A percentile compares a stretch with the other conserved stretches of the same genome.
These are phyloP conservation scores for Venturia aucupariae DNA, from an alignment of 2,329 filamentous ascomycete species.

Conservation along the genomic window DNA sequence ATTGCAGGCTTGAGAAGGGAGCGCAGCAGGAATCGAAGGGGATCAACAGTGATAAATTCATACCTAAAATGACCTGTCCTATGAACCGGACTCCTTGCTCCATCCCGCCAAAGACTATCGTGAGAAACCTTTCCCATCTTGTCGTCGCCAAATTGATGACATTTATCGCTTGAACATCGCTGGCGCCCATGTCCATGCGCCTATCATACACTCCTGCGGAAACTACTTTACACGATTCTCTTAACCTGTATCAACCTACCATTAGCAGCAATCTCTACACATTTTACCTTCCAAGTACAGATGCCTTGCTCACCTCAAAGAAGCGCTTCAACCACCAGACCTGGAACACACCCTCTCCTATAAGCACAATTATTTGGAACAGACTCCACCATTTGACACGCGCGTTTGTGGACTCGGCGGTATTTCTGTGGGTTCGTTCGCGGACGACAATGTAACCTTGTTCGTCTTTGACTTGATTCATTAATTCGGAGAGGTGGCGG, in stretches of 20 bases:
- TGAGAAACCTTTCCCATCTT: neutral
- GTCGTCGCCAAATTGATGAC: neutral
- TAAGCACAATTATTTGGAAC: constrained; percentile 82
- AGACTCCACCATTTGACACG: constrained; percentile 99
- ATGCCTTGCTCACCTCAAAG: constrained; percentile 59
- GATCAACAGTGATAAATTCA: neutral
- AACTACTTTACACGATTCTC: constrained; percentile 9
- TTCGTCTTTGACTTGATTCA: constrained; percentile 92
- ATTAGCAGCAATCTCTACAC: neutral
- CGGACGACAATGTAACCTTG: constrained; percentile 93
- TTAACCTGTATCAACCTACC: constrained; percentile 5
- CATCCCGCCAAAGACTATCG: constrained; percentile 4
- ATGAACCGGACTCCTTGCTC: neutral
- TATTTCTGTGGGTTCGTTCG: constrained; percentile 95
- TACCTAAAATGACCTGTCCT: neutral
- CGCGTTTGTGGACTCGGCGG: constrained; percentile 93
- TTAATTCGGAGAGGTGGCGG: constrained; percentile 70
- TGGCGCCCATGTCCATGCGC: neutral
- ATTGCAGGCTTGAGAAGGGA: neutral
- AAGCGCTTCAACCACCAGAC: constrained; percentile 99
- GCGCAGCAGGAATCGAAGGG: neutral
- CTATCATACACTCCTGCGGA: neutral
- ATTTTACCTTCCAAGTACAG: constrained; percentile 3
- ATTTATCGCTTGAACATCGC: neutral
- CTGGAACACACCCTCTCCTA: constrained; percentile 92